phyloP scores from a whole-genome alignment of 345 rosid species.

The Crucihimalaya himalaica region DNA sequence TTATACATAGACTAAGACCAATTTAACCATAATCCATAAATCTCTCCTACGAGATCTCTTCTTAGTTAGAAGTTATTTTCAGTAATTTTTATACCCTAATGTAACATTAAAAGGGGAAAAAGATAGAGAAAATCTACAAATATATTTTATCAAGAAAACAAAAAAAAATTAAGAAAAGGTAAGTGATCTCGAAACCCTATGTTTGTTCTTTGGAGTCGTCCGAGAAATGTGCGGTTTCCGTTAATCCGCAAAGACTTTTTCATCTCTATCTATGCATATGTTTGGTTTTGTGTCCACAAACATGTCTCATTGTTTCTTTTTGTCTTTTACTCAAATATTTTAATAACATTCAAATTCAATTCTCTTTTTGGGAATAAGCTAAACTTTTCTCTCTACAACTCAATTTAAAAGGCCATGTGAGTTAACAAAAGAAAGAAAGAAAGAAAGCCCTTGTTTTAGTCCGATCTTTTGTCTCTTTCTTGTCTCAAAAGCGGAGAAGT shows the following conservation, averaged over 20 bases:
- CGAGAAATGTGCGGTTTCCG: constrained; percentile 37
- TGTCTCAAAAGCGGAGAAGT: constrained; percentile 37
- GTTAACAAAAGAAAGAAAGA: constrained; percentile 10
- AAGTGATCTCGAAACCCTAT: constrained; percentile 41
- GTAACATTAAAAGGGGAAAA: constrained; percentile 24
- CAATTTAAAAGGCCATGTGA: constrained; percentile 13
- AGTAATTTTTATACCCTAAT: constrained; percentile 8
- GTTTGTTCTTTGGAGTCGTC: constrained; percentile 31
- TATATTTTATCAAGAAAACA: not conserved
- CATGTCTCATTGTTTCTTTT: constrained; percentile 26
- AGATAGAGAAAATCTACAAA: not conserved
- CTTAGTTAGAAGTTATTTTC: constrained; percentile 6
- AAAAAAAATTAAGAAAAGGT: too few species aligned
- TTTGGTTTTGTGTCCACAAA: constrained; percentile 37
- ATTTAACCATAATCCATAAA: constrained; percentile 22
- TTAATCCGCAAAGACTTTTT: constrained; percentile 28
- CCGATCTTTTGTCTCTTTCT: constrained; percentile 32
- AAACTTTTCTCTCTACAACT: not conserved
- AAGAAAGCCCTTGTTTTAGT: constrained; percentile 13
- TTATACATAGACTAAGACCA: constrained; percentile 24
- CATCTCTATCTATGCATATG: constrained; percentile 37
- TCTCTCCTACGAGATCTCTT: constrained; percentile 25
- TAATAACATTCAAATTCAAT: constrained; percentile 21
- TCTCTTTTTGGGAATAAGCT: not conserved
- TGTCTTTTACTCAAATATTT: constrained; percentile 24